A percentile compares a stretch with the other conserved stretches of the same genome.
phyloP scores from a whole-genome alignment of 1,139 yeast species.

The Pichia cactophila region DNA sequence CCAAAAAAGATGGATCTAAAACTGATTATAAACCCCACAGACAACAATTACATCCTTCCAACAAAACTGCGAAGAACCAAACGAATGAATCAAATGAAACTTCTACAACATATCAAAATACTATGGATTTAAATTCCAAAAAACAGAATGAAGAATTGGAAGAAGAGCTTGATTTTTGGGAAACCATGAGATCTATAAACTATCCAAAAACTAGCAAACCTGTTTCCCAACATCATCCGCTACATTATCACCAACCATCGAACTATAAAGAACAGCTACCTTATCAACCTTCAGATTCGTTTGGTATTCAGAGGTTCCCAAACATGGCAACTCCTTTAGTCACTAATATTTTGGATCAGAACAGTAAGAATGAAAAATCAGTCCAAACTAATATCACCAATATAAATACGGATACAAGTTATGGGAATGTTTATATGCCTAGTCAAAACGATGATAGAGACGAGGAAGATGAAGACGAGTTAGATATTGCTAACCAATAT shows the following conservation, averaged over 20 bases:
- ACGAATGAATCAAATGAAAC: not conserved
- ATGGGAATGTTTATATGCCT: constrained; percentile 15
- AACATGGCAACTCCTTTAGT: constrained; percentile 17
- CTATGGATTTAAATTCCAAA: not conserved
- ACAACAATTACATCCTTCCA: constrained; percentile 14
- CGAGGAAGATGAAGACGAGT: constrained; percentile 27
- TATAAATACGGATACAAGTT: constrained; percentile 7
- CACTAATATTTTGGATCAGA: constrained; percentile 1
- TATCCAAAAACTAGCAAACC: constrained; percentile 29
- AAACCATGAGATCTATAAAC: constrained; percentile 50
- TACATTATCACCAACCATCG: constrained; percentile 31
- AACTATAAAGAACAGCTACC: constrained; percentile 15
- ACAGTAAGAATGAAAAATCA: constrained; percentile 5
- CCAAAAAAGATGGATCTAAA: constrained; percentile 4
- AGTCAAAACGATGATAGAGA: constrained; percentile 24
- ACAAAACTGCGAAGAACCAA: not conserved
- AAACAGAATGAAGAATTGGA: constrained; percentile 30
- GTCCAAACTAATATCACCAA: constrained; percentile 10
- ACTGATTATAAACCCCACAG: constrained; percentile 9
- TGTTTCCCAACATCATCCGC: constrained; percentile 44
- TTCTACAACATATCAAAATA: not conserved
- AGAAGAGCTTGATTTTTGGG: constrained; percentile 64
- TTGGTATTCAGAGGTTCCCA: constrained; percentile 17
- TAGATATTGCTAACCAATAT: constrained; percentile 26
- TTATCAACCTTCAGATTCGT: constrained; percentile 17